These are phyloP conservation scores for Nigrospora sphaerica DNA, from an alignment of 2,329 filamentous ascomycete genomes.

Conservation along the genomic window DNA sequence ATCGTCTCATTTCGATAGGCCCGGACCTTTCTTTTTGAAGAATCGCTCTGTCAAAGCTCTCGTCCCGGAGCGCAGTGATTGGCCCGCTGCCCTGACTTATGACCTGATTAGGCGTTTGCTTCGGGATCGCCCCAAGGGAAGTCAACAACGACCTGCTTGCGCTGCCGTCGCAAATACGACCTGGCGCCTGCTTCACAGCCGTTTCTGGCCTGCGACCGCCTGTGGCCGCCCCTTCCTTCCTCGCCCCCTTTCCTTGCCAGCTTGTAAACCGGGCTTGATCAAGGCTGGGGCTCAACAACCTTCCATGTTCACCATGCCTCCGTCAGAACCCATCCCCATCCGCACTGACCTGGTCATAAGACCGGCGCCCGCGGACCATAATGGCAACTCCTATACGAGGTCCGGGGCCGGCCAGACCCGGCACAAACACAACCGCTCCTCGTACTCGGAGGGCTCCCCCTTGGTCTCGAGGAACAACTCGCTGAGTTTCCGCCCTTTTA, in stretches of 20 bases:
- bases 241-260: too few relatives aligned
- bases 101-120: conserved; percentile 6
- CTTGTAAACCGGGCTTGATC: too few relatives aligned
- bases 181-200: too few relatives aligned
- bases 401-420: conserved; percentile 21
- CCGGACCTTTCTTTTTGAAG: conserved; percentile 4
- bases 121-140: neutral
- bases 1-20: conserved; percentile 6
- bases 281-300: neutral
- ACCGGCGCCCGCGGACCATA: conserved; percentile 17
- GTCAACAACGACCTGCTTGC: neutral
- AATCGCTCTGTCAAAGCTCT: conserved; percentile 6
- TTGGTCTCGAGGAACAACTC: conserved; percentile 53
- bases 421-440: conserved; percentile 56
- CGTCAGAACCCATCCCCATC: conserved; percentile 23
- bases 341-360: conserved; percentile 23
- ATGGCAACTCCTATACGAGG: conserved; percentile 15
- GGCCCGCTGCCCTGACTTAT: conserved; percentile 1
- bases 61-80: conserved; percentile 4
- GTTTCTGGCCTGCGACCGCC: too few relatives aligned
- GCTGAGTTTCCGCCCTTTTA: conserved; percentile 51
- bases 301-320: conserved; percentile 12
- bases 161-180: too few relatives aligned
- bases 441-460: conserved; percentile 53
- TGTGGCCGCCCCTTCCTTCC: too few relatives aligned